Evolutionary conservation across 225 moss, liverwort and hornwort genomes (phyloP).

Genomic region (Physcomitrellopsis africana): DNA sequence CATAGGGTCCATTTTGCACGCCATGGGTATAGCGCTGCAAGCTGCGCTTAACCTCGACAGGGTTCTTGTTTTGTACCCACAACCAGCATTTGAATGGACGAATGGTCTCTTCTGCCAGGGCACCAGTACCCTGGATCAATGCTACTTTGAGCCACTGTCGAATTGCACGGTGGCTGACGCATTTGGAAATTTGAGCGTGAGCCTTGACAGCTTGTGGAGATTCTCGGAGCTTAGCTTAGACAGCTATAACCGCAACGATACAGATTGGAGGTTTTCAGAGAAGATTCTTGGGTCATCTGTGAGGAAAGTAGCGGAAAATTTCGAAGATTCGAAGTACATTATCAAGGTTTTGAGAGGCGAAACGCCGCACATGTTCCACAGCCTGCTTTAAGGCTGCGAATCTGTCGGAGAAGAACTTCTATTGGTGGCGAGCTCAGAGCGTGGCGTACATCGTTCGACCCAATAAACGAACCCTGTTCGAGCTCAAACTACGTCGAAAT

Average conservation of each 20-base stretch:
- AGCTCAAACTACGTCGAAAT: slow-evolving; percentile 25
- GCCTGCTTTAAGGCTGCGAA: slow-evolving; percentile 12
- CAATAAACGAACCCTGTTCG: slow-evolving; percentile 25
- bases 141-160: slow-evolving; percentile 41
- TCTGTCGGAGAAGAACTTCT: not conserved
- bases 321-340: not conserved
- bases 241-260: not conserved
- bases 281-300: no score
- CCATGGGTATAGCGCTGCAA: slow-evolving; percentile 12
- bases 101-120: slow-evolving; percentile 40
- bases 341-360: not conserved
- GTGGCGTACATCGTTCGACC: slow-evolving; percentile 27
- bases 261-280: no score
- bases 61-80: slow-evolving; percentile 34
- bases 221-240: not conserved
- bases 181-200: not conserved
- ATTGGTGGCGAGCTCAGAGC: slow-evolving; percentile 47
- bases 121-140: slow-evolving; percentile 33
- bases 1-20: slow-evolving; percentile 33
- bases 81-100: slow-evolving; percentile 16
- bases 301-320: not conserved
- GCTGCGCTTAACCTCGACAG: slow-evolving; percentile 34
- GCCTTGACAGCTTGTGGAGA: not conserved
- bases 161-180: slow-evolving; percentile 33
- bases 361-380: slow-evolving; percentile 33